Base-by-base conservation (phyloP, 1,139 yeast species). In the Dujonia santamariae region DNA sequence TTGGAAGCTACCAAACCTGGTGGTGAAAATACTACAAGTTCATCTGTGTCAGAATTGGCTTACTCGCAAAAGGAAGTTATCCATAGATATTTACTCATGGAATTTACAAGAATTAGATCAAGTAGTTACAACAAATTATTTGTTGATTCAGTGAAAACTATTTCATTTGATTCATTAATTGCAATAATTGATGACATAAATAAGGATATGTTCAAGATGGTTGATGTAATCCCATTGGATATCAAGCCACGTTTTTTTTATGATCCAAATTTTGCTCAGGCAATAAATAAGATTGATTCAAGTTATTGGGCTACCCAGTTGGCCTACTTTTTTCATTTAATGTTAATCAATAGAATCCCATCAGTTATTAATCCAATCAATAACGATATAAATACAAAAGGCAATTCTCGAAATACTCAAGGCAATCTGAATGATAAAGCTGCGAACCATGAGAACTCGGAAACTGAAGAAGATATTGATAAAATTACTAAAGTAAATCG, bases 261-360 rank as follows among this genome's bases (percentile, higher is more conserved):
- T 40, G 63, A 59, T 31, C 53, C 54, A 3, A 41, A 46, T 6
- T 59, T 59, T 39, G 37, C 37, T n/a, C 31, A 18, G 14, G 20
- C 11, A 7, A 18, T 19, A 8, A 20, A 7, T 11, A 25, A 13
- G 8, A 11, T 25, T 6, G 26, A 20, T 24, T 58, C 54, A 33
- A 40, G 39, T 12, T 30, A 54, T 7, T 38, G 62, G n/a, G 45
- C 47, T 1, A 40, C 53, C 4, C 64, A 61, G 27, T 45, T 64
- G 25, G 46, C 59, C 0, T 64, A 38, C 41, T 63, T 66, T 36
- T 44, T 54, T 17, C 72, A 66, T 41, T 41, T 64, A 32, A 56
- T 63, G 67, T 51, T 59, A 12, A 59, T 61, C 30, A 66, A 66
- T 42, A 44, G 67, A 26, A 44, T 62, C 14, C 70, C 71, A 57